phyloP scores from a whole-genome alignment of 345 rosid genomes.

The Murraya koenigii region DNA sequence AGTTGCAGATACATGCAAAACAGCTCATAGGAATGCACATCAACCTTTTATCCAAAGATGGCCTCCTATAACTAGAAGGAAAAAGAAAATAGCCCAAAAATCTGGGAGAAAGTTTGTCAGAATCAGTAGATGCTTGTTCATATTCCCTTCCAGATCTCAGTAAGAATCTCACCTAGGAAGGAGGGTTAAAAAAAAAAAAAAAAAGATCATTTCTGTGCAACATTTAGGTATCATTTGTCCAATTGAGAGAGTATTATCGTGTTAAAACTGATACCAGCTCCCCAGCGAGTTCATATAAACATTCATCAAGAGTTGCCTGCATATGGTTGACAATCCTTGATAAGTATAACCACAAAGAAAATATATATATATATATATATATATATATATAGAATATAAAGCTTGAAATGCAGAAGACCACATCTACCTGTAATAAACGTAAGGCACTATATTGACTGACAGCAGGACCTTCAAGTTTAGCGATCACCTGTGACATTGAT shows the following conservation, averaged over 20 bases:
- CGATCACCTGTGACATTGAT: slow-evolving; percentile 65
- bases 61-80: slow-evolving; percentile 67
- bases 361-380: too few species aligned
- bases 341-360: slow-evolving; percentile 11
- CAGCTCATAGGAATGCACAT: slow-evolving; percentile 2
- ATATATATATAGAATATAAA: not conserved
- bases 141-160: slow-evolving; percentile 96
- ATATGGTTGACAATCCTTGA: slow-evolving; percentile 21
- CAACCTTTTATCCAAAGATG: slow-evolving; percentile 80
- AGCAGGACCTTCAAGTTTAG: slow-evolving; percentile 97
- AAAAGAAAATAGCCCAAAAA: slow-evolving; percentile 84
- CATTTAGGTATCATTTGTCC: slow-evolving; percentile 8
- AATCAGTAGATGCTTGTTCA: slow-evolving; percentile 70
- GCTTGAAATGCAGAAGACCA: slow-evolving; percentile 1
- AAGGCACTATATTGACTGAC: slow-evolving; percentile 97
- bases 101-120: slow-evolving; percentile 77
- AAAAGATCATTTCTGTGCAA: slow-evolving; percentile 3
- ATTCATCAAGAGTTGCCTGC: slow-evolving; percentile 97
- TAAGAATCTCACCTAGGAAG: slow-evolving; percentile 78
- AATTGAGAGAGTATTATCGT: slow-evolving; percentile 13
- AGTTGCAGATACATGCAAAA: slow-evolving; percentile 8
- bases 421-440: slow-evolving; percentile 77
- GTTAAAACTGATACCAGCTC: slow-evolving; percentile 66
- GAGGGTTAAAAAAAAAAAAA: slow-evolving; percentile 13
- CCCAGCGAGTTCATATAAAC: slow-evolving; percentile 97